A percentile compares a stretch with the other conserved stretches of the same genome.
Evolutionary conservation across 495 filamentous ascomycete species (phyloP).

Genomic region (Trichoderma asperelloides): DNA sequence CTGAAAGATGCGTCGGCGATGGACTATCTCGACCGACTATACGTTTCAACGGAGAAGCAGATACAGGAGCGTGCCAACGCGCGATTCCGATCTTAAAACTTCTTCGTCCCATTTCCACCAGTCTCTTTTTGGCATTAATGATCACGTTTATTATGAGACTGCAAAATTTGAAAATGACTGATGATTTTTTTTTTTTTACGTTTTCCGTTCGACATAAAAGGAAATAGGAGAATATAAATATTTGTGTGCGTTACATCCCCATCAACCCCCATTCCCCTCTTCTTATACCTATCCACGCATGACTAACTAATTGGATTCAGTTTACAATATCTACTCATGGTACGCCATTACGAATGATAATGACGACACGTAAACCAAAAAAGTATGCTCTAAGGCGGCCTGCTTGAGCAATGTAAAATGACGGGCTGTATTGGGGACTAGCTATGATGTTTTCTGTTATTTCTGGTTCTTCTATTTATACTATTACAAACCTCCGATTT

Average conservation of each 20-base stretch:
- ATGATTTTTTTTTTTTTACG: constrained; percentile 9
- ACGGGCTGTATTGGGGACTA: neutral
- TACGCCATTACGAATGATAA: neutral
- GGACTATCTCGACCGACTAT: constrained; percentile 66
- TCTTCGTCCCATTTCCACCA: neutral
- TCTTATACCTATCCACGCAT: neutral
- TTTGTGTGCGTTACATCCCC: neutral
- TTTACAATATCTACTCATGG: neutral
- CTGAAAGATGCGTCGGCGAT: constrained; percentile 73
- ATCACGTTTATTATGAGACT: constrained; percentile 10
- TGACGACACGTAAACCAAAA: constrained; percentile 9
- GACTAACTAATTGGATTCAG: neutral
- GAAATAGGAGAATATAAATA: neutral
- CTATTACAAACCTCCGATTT: neutral
- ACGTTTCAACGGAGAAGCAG: constrained; percentile 58
- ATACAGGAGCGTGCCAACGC: constrained; percentile 55
- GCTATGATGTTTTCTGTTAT: neutral
- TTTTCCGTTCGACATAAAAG: constrained; percentile 9
- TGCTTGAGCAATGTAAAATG: neutral
- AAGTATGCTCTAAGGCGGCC: neutral
- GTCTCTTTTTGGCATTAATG: constrained; percentile 8
- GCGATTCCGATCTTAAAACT: constrained; percentile 30
- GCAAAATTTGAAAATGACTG: constrained; percentile 14
- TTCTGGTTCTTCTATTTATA: neutral
- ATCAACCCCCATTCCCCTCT: neutral